Conservation (phyloP, 2,329 filamentous ascomycete genomes). For the Rutstroemia sydowiana region DNA sequence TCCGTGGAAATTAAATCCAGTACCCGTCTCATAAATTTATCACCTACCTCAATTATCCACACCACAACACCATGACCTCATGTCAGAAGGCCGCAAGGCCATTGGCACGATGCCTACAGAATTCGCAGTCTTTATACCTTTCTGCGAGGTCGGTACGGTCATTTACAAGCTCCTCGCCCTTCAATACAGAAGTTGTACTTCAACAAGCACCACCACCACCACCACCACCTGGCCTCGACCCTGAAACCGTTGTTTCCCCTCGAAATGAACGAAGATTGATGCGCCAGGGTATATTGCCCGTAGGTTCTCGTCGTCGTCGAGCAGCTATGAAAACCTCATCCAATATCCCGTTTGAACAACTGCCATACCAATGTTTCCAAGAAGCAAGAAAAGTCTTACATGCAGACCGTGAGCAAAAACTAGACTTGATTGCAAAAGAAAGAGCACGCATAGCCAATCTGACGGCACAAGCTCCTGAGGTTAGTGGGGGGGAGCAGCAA, state of each 20-base stretch:
- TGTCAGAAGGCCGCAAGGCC: slow-evolving; percentile 53
- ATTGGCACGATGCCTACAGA: slow-evolving; percentile 46
- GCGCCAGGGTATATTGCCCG: slow-evolving; percentile 59
- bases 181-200: slow-evolving; percentile 28
- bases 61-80: slow-evolving; percentile 43
- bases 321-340: slow-evolving; percentile 59
- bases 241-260: slow-evolving; percentile 57
- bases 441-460: slow-evolving; percentile 61
- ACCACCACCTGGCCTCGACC: slow-evolving; percentile 46
- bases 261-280: slow-evolving; percentile 62
- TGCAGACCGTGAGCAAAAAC: slow-evolving; percentile 73
- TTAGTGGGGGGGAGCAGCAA: slow-evolving; percentile 53
- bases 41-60: slow-evolving; percentile 15
- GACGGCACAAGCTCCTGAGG: slow-evolving; percentile 48
- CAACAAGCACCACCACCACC: slow-evolving; percentile 31
- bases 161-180: slow-evolving; percentile 31
- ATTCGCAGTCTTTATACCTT: slow-evolving; percentile 26
- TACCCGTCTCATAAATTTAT: slow-evolving; percentile 22
- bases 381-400: slow-evolving; percentile 80
- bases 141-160: slow-evolving; percentile 22
- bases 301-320: slow-evolving; percentile 81
- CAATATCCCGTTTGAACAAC: slow-evolving; percentile 75
- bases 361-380: slow-evolving; percentile 97
- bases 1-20: slow-evolving; percentile 12
- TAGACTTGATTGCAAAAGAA: slow-evolving; percentile 63